Base-by-base conservation (phyloP, 2,329 filamentous ascomycete species). In the Fusarium citri region DNA sequence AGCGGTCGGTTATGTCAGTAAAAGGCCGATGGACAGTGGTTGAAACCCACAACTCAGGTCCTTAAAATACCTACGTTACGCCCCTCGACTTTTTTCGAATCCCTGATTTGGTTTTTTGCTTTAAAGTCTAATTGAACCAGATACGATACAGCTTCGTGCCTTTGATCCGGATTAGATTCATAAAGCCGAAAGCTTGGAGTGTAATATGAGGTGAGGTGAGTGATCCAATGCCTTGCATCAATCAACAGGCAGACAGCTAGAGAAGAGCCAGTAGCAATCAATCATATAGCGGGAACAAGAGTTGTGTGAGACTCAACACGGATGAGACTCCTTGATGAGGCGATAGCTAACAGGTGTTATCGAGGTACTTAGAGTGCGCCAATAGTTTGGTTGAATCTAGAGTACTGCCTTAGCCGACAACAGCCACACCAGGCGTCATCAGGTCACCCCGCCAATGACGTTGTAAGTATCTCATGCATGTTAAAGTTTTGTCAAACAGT, bases 381-480 rank as follows among this genome's bases (percentile, higher is more conserved):
- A 1, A 1, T 20, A 8, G 0, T 16, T 10, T 9, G 15, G 15
- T 6, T 8, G 5, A 2, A 10, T 23, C 23, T 4, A 6, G 15
- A 20, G 68, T 71, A 69, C 31, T 25, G 4, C 18, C 43, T 55
- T 71, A 71, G 55, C 68, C 11, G 18, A 12, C 30, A 37, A n/a
- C 37, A 66, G 34, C 43, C 46, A 55, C 59, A 37, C 20, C 20
- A 54, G 65, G 56, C 68, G 68, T 71, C 68, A 71, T 71, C 68
- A 48, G 62, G 65, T 74, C 74, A 73, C 74, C 74, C 74, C 74
- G 72, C 74, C 74, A 76, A 76, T 76, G 74, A 76, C 74, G 74
- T 76, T 76, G 60, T 66, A 42, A 34, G 64, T 60, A 60, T 71
- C 47, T 63, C 58, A 64, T 42, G 43, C 34, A 37, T 37, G 50